phyloP scores from a whole-genome alignment of 331 rosid genomes.

The Quercus tomentella region DNA sequence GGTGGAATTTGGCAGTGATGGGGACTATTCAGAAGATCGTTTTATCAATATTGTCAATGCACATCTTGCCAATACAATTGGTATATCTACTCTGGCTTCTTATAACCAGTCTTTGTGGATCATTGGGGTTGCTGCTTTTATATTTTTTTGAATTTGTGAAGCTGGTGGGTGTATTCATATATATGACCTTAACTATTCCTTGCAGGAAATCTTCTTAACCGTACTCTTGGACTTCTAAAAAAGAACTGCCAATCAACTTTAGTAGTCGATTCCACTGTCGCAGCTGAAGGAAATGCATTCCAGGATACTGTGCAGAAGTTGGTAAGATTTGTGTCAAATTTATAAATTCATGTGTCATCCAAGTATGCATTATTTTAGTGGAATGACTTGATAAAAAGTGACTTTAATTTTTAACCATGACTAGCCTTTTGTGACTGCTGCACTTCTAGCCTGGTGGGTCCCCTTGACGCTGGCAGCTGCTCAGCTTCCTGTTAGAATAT shows the following conservation, averaged over 20 bases:
- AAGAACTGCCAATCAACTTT: slow-evolving; percentile 88
- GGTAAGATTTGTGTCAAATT: slow-evolving; percentile 37
- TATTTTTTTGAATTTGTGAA: background rate
- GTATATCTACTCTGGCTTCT: slow-evolving; percentile 33
- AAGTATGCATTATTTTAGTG: slow-evolving; percentile 6
- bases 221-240: slow-evolving; percentile 85
- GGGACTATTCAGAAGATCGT: slow-evolving; percentile 95
- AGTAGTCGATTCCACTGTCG: slow-evolving; percentile 59
- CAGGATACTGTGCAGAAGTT: slow-evolving; percentile 64
- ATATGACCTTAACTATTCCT: slow-evolving; percentile 17
- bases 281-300: slow-evolving; percentile 74
- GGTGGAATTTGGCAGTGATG: slow-evolving; percentile 91
- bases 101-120: slow-evolving; percentile 8
- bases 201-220: slow-evolving; percentile 94
- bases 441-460: slow-evolving; percentile 4
- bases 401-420: slow-evolving; percentile 2
- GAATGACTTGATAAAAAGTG: slow-evolving; percentile 3
- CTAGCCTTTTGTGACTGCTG: background rate
- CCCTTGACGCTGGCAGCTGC: background rate
- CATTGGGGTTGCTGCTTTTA: background rate
- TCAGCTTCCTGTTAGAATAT: background rate
- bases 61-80: slow-evolving; percentile 95
- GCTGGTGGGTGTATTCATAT: background rate
- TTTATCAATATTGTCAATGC: slow-evolving; percentile 87
- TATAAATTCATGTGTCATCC: background rate